Base-by-base conservation (phyloP, 768 basidiomycete species). In the Wakefieldia striispora region DNA sequence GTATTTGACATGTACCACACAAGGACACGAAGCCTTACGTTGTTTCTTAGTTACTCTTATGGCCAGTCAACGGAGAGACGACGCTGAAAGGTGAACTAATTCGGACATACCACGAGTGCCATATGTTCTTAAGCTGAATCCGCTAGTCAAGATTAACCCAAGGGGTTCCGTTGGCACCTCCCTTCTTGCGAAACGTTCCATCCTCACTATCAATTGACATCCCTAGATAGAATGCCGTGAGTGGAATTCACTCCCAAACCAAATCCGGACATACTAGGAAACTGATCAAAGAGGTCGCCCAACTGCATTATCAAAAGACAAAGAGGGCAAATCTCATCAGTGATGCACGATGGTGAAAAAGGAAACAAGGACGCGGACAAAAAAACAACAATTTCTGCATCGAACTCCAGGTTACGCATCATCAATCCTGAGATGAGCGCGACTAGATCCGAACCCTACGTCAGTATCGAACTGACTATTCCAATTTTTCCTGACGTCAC, bases 151-250 rank as follows among this genome's bases (percentile, higher is more conserved):
- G 26, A 47, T 11, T 1, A n/a, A n/a, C n/a, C n/a, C n/a, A n/a
- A n/a, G n/a, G n/a, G 29, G 29, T 29, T 12, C 29, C 4, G 5
- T 13, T 3, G 27, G n/a, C n/a, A 19, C 20, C 19, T 47, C 24
- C 11, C n/a, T 40, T 34, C 50, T 54, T 33, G 55, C 50, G 8
- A 66, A 54, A 19, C 52, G 45, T 23, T 64, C 64, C 61, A 62
- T 68, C 26, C 54, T 56, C 6, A 62, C 20, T 40, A 66, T 55
- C 48, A 64, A 40, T 13, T 42, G 49, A 49, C 65, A 66, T 4
- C 61, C 66, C 65, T 66, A 36, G 23, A 35, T 21, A 5, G 1
- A 29, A n/a, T n/a, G n/a, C n/a, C n/a, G 26, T 26, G 19, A 47
- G 17, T 8, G n/a, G 35, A 13, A 17, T 1, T n/a, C n/a, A 19